Evolutionary conservation across 352 stramenopile species (phyloP), one percentile per base, ranked within the genome.

Genomic region (Phytophthora rubi): DNA sequence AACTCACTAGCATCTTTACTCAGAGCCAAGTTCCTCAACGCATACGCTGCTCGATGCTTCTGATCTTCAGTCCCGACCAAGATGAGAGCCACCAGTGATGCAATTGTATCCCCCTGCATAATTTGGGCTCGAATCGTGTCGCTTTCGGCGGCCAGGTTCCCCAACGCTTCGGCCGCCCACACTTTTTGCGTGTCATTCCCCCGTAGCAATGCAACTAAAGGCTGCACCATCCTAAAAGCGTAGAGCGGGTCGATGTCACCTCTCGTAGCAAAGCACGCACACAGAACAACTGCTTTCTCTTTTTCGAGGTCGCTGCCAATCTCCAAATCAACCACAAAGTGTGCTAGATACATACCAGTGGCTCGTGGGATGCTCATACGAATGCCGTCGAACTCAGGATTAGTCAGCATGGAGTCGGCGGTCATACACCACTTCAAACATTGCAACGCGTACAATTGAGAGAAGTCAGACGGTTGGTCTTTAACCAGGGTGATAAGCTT

Each of bases 231-330:
- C n/a, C 39, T 52, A 21, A 13, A 51, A 9, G 32, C n/a, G 7
- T 10, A 10, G 23, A 67, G 39, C 3, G 13, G 13, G n/a, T 39
- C 51, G 12, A 15, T 23, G 39, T 60, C 26, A 13, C 52, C 37
- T 35, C 15, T 59, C 3, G 23, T 13, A 9, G 26, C 54, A 33
- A 60, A 35, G 28, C 60, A 28, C 8, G 18, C 51, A 26, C 21
- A 39, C 16, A 16, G 4, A 28, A 18, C 32, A 12, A 15, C 59
- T 10, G 59, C 48, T 23, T 30, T 10, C 18, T 23, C 47, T 48
- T 66, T 66, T 7, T 59, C 28, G 7, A 53, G 26, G 15, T 66
- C 37, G 28, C n/a, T 53, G 1, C 59, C 59, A n/a, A 10, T 18
- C 10, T 37, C 26, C 37, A 57, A 53, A 5, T 53, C 45, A 15